Evolutionary conservation across 352 stramenopile genomes (phyloP).

Genomic region (Pythium monospermum): DNA sequence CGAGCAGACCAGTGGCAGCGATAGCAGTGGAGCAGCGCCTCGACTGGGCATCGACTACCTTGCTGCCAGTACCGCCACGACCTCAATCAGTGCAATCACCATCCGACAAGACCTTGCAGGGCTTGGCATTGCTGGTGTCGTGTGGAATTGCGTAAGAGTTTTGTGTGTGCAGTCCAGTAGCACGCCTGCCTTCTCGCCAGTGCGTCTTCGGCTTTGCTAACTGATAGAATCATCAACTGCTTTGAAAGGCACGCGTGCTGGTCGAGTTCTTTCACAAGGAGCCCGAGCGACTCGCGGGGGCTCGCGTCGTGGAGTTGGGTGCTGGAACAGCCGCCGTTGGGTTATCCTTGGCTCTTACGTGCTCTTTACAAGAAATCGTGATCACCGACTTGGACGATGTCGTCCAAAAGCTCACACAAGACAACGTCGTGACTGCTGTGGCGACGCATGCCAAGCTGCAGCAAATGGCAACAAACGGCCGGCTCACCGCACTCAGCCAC

Average conservation of each 20-base stretch:
- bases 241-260: slow-evolving; percentile 38
- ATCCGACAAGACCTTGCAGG: slow-evolving; percentile 43
- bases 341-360: slow-evolving; percentile 29
- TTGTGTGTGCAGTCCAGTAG: background rate
- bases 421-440: slow-evolving; percentile 29
- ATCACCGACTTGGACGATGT: slow-evolving; percentile 54
- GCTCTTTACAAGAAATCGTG: slow-evolving; percentile 28
- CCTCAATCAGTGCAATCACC: slow-evolving; percentile 22
- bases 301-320: slow-evolving; percentile 50
- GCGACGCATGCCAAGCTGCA: slow-evolving; percentile 22
- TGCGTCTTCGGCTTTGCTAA: too few species aligned
- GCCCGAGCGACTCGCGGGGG: slow-evolving; percentile 21
- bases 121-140: slow-evolving; percentile 56
- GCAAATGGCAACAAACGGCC: slow-evolving; percentile 12
- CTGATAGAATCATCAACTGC: too few species aligned
- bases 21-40: slow-evolving; percentile 2
- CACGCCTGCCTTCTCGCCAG: background rate
- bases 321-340: slow-evolving; percentile 49
- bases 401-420: slow-evolving; percentile 29
- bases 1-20: background rate
- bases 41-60: slow-evolving; percentile 58
- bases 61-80: slow-evolving; percentile 32
- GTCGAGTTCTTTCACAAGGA: slow-evolving; percentile 34
- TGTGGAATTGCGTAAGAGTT: slow-evolving; percentile 67
- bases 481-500: slow-evolving; percentile 24